phyloP scores from a whole-genome alignment of 164 flowering plant genomes.

The Berberis vulgaris region DNA sequence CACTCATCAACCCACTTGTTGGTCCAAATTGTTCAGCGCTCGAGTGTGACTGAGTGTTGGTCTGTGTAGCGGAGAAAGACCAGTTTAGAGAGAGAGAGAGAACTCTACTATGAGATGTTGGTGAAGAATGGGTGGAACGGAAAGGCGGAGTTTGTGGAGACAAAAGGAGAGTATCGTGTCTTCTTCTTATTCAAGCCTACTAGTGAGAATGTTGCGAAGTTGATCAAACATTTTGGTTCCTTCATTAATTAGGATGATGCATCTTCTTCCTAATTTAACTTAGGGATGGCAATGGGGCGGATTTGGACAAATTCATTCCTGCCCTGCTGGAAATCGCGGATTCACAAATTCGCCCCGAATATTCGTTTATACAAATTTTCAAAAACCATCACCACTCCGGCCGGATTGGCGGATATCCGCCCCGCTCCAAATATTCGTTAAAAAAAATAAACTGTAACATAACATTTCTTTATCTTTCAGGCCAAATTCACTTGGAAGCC shows the following conservation, averaged over 20 bases:
- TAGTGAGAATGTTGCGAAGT: conserved; percentile 5
- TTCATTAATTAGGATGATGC: conserved; percentile 5
- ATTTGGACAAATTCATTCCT: no score
- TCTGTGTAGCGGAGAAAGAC: conserved; percentile 10
- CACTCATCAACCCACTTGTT: conserved; percentile 7
- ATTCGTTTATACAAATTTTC: no score
- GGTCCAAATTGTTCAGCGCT: background rate
- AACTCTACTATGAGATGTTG: conserved; percentile 9
- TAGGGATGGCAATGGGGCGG: no score
- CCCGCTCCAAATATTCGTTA: no score
- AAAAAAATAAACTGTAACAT: no score
- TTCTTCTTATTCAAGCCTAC: conserved; percentile 9
- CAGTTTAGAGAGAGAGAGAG: conserved; percentile 3
- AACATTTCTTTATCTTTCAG: no score
- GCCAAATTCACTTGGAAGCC: no score
- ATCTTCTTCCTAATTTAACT: no score
- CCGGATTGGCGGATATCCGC: no score
- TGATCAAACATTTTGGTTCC: conserved; percentile 8
- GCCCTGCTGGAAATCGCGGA: no score
- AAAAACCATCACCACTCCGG: no score
- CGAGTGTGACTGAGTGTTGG: conserved; percentile 7
- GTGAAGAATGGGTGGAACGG: conserved; percentile 15
- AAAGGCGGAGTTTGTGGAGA: conserved; percentile 10
- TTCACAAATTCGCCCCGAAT: no score
- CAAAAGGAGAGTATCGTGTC: background rate